Conservation (phyloP, 768 basidiomycete species). For the Serendipita sp. region DNA sequence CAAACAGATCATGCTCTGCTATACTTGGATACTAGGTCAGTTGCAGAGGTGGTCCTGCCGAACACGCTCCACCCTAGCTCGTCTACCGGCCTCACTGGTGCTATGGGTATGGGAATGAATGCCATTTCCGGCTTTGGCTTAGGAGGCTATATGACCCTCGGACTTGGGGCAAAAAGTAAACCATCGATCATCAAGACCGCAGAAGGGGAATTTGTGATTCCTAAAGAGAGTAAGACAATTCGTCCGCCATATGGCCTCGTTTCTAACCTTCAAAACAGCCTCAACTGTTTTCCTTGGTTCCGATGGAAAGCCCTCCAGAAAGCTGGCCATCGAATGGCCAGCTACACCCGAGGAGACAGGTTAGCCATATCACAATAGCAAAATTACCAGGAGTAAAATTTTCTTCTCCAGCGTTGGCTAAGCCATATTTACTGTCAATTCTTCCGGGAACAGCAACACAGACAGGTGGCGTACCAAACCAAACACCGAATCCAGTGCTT, state of each 20-base stretch:
- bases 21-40: constrained; percentile 39
- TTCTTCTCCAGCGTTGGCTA: constrained; percentile 37
- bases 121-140: constrained; percentile 61
- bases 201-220: constrained; percentile 50
- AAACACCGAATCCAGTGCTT: constrained; percentile 40
- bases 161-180: constrained; percentile 57
- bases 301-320: constrained; percentile 37
- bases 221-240: constrained; percentile 56
- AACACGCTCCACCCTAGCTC: constrained; percentile 20
- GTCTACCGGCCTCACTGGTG: constrained; percentile 23
- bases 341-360: constrained; percentile 70
- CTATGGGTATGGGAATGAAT: constrained; percentile 41
- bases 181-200: constrained; percentile 39
- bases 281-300: constrained; percentile 48
- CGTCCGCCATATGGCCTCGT: neutral
- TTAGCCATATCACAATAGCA: constrained; percentile 17
- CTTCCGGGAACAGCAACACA: constrained; percentile 51
- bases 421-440: constrained; percentile 62
- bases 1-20: constrained; percentile 62
- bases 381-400: neutral
- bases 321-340: constrained; percentile 48
- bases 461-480: constrained; percentile 17
- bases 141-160: constrained; percentile 73
- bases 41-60: constrained; percentile 29
- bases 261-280: constrained; percentile 25